phyloP scores from a whole-genome alignment of 2,329 filamentous ascomycete genomes.

The Beauveria asiatica region DNA sequence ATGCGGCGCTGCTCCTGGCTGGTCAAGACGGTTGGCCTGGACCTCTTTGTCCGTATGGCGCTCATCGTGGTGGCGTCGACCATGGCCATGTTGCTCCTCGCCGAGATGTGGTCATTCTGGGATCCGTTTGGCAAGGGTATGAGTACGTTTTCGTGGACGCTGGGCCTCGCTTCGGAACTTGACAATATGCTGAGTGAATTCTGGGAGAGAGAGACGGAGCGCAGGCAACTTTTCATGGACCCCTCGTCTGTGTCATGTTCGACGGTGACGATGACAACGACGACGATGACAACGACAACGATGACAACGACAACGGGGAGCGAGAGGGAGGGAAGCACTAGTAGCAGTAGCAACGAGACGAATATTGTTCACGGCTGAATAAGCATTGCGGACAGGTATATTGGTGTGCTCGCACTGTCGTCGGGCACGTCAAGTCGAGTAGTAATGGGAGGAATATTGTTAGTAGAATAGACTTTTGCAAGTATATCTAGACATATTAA shows the following conservation, averaged over 20 bases:
- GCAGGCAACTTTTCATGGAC: neutral
- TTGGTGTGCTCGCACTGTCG: no score
- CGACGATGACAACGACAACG: neutral
- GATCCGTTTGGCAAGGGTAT: constrained; percentile 17
- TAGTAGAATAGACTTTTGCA: no score
- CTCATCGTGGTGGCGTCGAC: constrained; percentile 11
- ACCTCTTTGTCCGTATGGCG: neutral
- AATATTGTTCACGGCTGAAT: no score
- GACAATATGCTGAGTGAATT: constrained; percentile 22
- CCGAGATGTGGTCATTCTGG: constrained; percentile 20
- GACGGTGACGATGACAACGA: neutral
- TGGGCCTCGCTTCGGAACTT: constrained; percentile 21
- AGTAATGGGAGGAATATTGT: no score
- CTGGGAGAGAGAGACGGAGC: constrained; percentile 15
- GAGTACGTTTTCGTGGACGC: constrained; percentile 19
- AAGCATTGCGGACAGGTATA: no score
- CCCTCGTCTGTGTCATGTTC: no score
- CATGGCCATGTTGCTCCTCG: constrained; percentile 14
- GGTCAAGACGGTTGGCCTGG: neutral
- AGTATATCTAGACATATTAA: no score
- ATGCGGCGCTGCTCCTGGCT: constrained; percentile 16
- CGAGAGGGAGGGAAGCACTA: no score
- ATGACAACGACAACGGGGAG: neutral
- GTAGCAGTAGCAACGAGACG: no score
- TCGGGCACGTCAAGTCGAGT: no score